Evolutionary conservation across 1,139 yeast species (phyloP), one percentile per base, ranked within the genome.

Genomic region (Kurtzmaniella quercitrusa): DNA sequence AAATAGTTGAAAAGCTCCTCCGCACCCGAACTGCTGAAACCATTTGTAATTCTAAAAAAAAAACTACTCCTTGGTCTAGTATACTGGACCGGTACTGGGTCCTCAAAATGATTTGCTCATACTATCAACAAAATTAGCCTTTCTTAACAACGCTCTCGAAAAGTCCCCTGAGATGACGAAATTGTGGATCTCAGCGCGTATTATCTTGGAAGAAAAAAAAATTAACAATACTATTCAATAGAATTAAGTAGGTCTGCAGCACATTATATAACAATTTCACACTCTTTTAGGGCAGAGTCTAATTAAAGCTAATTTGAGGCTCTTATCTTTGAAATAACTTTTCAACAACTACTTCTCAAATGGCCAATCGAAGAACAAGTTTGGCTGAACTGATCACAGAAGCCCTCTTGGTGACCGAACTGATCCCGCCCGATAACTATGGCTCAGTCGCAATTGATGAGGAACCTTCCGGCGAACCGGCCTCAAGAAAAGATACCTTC

Each of bases 391-490:
- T 16, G 25, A 18, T 36, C 12, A 36, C 38, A 19, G 24, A 21
- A 21, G 38, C 38, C 23, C 34, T 42, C 4, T 17, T 37, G 19
- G 45, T 40, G 7, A 34, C 43, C 25, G 42, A 37, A 27, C 31
- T 24, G 9, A 37, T 37, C 15, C 37, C 37, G 9, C 33, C 24
- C 14, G 41, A 21, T 7, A 31, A 21, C 17, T 41, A 41, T 34
- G 44, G 41, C 15, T 17, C 44, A 31, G 31, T 33, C n/a, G 34
- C 37, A 14, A 41, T 25, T 21, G 46, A 44, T 11, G 38, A 36
- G 3, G 42, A 19, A n/a, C 41, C 29, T 18, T n/a, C 12, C 24
- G 29, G 18, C 17, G 6, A 19, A 7, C 31, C 37, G 19, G 17
- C 31, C 11, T 12, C 31, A n/a, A 24, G 38, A 33, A 34, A 21